phyloP scores from a whole-genome alignment of 2,329 filamentous ascomycete genomes.

The Pezicula neosporulosa region DNA sequence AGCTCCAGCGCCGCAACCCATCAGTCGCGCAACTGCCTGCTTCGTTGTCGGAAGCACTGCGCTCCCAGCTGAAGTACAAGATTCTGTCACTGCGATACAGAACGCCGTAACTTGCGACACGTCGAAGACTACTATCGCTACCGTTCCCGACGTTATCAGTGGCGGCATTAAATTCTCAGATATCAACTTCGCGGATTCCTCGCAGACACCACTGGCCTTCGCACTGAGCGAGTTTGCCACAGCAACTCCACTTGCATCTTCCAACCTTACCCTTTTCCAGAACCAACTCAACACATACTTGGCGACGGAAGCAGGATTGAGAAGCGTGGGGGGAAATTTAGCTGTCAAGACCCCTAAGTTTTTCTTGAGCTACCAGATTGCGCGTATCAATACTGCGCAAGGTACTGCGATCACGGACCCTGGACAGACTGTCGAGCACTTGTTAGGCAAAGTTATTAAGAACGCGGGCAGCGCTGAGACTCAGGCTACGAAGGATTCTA shows the following conservation, averaged over 20 bases:
- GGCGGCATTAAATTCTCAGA: slow-evolving; percentile 46
- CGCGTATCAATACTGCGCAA: slow-evolving; percentile 56
- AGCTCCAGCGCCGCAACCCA: not conserved
- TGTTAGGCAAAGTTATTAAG: slow-evolving; percentile 53
- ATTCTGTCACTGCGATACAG: slow-evolving; percentile 38
- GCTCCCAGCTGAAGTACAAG: slow-evolving; percentile 47
- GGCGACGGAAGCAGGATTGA: slow-evolving; percentile 56
- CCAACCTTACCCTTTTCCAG: slow-evolving; percentile 49
- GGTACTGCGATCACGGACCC: slow-evolving; percentile 49
- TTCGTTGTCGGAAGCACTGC: slow-evolving; percentile 48
- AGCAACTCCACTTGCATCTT: slow-evolving; percentile 41
- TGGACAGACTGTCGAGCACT: slow-evolving; percentile 51
- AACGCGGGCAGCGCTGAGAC: slow-evolving; percentile 43
- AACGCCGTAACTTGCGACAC: slow-evolving; percentile 45
- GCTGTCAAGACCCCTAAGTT: slow-evolving; percentile 62
- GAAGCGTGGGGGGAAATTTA: slow-evolving; percentile 48
- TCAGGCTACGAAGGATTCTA: slow-evolving; percentile 47
- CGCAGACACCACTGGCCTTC: slow-evolving; percentile 47
- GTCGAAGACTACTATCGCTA: slow-evolving; percentile 42
- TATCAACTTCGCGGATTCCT: slow-evolving; percentile 52
- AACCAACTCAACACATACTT: slow-evolving; percentile 52
- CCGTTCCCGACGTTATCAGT: slow-evolving; percentile 54
- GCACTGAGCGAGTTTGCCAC: slow-evolving; percentile 52
- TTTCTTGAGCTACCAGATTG: slow-evolving; percentile 57
- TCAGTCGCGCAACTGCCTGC: slow-evolving; percentile 35